A percentile compares a stretch with the other conserved stretches of the same genome.
These are phyloP conservation scores for Citrus trifoliata DNA, from an alignment of 345 rosid species.

Conservation along the genomic window DNA sequence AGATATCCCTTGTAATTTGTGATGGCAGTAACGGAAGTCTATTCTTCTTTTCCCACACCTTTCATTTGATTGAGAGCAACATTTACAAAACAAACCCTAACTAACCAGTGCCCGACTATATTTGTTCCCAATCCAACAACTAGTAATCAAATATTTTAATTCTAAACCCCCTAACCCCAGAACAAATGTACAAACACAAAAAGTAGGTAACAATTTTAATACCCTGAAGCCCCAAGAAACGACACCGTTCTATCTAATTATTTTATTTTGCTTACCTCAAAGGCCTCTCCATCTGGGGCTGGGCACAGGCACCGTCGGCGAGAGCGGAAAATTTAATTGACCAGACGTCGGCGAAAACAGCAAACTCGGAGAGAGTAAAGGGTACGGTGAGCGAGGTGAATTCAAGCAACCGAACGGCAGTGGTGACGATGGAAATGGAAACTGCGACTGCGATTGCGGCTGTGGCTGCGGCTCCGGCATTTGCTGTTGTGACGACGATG, in stretches of 20 bases:
- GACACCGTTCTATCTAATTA: not conserved
- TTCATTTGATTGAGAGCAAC: not conserved
- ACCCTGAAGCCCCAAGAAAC: constrained; percentile 7
- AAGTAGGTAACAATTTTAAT: not conserved
- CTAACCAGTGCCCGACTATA: not conserved
- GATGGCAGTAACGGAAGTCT: not conserved
- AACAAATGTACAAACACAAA: constrained; percentile 16
- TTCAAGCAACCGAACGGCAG: constrained; percentile 70
- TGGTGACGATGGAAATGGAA: constrained; percentile 44
- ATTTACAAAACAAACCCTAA: constrained; percentile 8
- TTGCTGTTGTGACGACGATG: constrained; percentile 1
- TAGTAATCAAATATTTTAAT: constrained; percentile 17
- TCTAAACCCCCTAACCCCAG: not conserved
- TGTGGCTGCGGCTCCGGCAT: constrained; percentile 15
- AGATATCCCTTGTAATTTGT: not conserved
- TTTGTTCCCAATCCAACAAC: constrained; percentile 2
- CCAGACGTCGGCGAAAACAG: constrained; percentile 63
- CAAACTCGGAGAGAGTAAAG: constrained; percentile 57
- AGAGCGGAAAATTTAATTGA: constrained; percentile 53
- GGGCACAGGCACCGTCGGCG: constrained; percentile 70
- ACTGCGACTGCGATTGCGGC: constrained; percentile 27
- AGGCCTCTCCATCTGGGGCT: constrained; percentile 67
- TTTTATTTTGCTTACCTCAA: constrained; percentile 22
- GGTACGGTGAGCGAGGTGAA: constrained; percentile 69
- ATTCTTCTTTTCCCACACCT: not conserved